These are phyloP conservation scores for Kentomonas sorsogonicus DNA, from an alignment of 208 protist genomes.

Conservation along the genomic window DNA sequence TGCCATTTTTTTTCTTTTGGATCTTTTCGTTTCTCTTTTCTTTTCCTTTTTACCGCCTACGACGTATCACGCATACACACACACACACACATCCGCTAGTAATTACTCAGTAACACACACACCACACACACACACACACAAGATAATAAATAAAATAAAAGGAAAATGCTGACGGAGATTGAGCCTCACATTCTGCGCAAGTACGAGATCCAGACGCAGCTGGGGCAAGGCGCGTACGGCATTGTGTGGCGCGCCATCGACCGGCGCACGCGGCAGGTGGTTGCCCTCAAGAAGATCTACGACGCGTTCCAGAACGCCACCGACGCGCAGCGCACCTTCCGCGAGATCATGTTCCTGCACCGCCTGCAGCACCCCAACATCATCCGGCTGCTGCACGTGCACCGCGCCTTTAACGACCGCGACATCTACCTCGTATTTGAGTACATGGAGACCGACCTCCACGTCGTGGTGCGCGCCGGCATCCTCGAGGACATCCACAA, in stretches of 20 bases:
- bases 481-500: slow-evolving; percentile 97
- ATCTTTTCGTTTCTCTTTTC: slow-evolving; percentile 1
- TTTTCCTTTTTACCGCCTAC: background rate
- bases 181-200: slow-evolving; percentile 91
- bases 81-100: too few species aligned
- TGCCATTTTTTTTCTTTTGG: slow-evolving; percentile 3
- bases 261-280: slow-evolving; percentile 80
- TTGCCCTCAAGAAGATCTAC: slow-evolving; percentile 97
- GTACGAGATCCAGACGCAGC: slow-evolving; percentile 92
- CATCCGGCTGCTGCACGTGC: slow-evolving; percentile 94
- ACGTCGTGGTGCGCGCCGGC: slow-evolving; percentile 94
- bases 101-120: too few species aligned
- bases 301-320: slow-evolving; percentile 94
- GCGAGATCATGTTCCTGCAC: slow-evolving; percentile 97
- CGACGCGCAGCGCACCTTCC: slow-evolving; percentile 93
- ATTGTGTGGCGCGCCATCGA: slow-evolving; percentile 94
- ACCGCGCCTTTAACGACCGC: slow-evolving; percentile 95
- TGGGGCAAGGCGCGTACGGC: slow-evolving; percentile 94
- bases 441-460: slow-evolving; percentile 96
- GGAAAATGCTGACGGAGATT: slow-evolving; percentile 51
- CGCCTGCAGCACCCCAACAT: slow-evolving; percentile 96
- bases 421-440: slow-evolving; percentile 98
- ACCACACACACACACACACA: too few species aligned
- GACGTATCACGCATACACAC: too few species aligned
- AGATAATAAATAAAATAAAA: too few species aligned